Evolutionary conservation across 768 basidiomycete species (phyloP).

Genomic region (Auricularia cornea): DNA sequence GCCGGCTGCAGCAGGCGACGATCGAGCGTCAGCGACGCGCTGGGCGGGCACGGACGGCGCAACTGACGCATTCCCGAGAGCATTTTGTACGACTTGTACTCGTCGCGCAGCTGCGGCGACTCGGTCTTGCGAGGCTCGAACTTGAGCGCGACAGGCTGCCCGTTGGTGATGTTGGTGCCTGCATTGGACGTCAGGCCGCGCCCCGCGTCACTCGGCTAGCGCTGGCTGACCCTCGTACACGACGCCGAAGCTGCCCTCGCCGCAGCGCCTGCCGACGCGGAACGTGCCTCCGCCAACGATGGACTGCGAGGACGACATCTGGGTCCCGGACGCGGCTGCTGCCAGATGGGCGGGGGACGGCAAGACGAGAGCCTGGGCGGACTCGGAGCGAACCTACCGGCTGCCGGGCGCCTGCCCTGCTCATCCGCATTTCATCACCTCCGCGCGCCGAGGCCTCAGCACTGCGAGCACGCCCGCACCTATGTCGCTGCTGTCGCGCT

Average conservation of each 20-base stretch:
- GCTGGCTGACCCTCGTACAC: constrained; percentile 67
- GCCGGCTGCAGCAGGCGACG: constrained; percentile 49
- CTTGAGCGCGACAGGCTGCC: constrained; percentile 98
- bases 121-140: constrained; percentile 95
- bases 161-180: constrained; percentile 98
- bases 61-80: constrained; percentile 80
- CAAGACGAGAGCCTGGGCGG: too few species aligned
- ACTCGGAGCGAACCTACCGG: too few species aligned
- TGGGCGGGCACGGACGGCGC: not conserved
- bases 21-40: not conserved
- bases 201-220: not conserved
- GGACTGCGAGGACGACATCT: constrained; percentile 5
- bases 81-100: constrained; percentile 95
- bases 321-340: too few species aligned
- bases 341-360: too few species aligned
- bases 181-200: constrained; percentile 6
- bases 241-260: constrained; percentile 97
- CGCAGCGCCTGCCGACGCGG: constrained; percentile 97
- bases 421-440: too few species aligned
- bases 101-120: constrained; percentile 80
- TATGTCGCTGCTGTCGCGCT: not conserved
- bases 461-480: not conserved
- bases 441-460: too few species aligned
- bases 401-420: too few species aligned
- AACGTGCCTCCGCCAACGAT: constrained; percentile 84